These are phyloP conservation scores for Apocynum venetum DNA, from an alignment of 257 asterid genomes.

Conservation along the genomic window DNA sequence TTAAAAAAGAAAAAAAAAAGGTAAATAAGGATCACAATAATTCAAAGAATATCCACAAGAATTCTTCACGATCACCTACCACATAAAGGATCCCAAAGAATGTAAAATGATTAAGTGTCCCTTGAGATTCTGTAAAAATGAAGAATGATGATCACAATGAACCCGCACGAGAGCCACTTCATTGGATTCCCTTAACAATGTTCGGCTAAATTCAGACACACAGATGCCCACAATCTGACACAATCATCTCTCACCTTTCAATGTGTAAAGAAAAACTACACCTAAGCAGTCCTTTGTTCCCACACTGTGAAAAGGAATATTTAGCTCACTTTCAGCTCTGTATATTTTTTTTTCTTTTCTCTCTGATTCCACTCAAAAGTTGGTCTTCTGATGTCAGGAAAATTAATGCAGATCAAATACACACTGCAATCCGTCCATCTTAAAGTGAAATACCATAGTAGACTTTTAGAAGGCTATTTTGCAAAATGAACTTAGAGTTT, in stretches of 20 bases:
- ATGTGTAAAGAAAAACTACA: neutral
- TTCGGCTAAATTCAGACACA: slow-evolving; percentile 39
- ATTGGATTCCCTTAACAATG: slow-evolving; percentile 61
- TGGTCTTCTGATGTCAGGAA: slow-evolving; percentile 18
- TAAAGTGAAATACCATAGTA: neutral
- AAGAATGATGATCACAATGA: slow-evolving; percentile 21
- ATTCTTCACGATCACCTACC: neutral
- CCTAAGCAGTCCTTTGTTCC: slow-evolving; percentile 16
- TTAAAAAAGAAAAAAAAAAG: neutral
- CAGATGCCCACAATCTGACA: slow-evolving; percentile 51
- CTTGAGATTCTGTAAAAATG: slow-evolving; percentile 26
- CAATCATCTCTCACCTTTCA: slow-evolving; percentile 23
- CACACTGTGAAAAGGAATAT: slow-evolving; percentile 5
- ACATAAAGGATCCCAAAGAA: slow-evolving; percentile 15
- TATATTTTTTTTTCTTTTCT: neutral
- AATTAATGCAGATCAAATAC: neutral
- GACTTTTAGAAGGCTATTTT: neutral
- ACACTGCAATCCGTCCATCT: neutral
- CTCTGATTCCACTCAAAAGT: slow-evolving; percentile 10
- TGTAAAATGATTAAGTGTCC: slow-evolving; percentile 11
- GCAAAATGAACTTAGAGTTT: too few relatives aligned
- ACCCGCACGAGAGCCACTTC: slow-evolving; percentile 55
- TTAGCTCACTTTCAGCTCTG: slow-evolving; percentile 5
- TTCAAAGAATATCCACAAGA: neutral
- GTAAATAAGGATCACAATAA: neutral